These are phyloP conservation scores for Linnemannia elongata DNA, from an alignment of 192 early-diverging fungal genomes.

Conservation along the genomic window DNA sequence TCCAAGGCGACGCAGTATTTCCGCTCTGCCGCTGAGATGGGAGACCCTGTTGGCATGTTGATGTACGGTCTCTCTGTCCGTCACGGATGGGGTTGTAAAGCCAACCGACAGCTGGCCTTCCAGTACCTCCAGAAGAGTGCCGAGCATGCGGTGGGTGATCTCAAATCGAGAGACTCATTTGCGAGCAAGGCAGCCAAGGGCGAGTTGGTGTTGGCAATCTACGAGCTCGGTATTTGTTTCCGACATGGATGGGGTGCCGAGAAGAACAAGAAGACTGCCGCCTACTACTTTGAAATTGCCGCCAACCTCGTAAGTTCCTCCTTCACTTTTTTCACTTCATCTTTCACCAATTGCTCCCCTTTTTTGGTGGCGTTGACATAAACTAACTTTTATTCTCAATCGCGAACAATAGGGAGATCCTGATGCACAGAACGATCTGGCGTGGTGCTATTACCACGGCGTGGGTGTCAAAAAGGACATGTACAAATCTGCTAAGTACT, in stretches of 20 bases:
- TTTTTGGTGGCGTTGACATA: not conserved
- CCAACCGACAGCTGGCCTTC: conserved; percentile 75
- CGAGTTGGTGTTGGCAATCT: conserved; percentile 82
- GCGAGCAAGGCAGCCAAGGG: conserved; percentile 70
- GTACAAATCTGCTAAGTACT: conserved; percentile 80
- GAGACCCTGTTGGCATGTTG: conserved; percentile 76
- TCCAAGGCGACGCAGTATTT: conserved; percentile 80
- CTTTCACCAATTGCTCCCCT: not conserved
- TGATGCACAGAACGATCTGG: conserved; percentile 84
- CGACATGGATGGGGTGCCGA: conserved; percentile 86
- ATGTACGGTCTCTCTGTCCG: conserved; percentile 82
- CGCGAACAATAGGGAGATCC: conserved; percentile 70
- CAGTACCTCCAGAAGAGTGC: conserved; percentile 79
- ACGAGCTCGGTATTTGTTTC: conserved; percentile 84
- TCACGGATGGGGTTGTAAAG: conserved; percentile 84
- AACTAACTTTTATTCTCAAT: conserved; percentile 5
- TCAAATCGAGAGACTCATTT: conserved; percentile 68
- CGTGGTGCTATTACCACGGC: conserved; percentile 78
- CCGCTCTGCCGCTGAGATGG: conserved; percentile 73
- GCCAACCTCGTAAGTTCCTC: conserved; percentile 67
- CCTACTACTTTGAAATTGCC: conserved; percentile 86
- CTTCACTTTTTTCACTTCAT: not conserved
- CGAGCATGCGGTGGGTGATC: conserved; percentile 71
- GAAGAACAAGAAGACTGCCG: conserved; percentile 78
- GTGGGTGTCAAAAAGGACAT: conserved; percentile 84